A percentile compares a stretch with the other conserved stretches of the same genome.
Conservation (phyloP, 2,329 filamentous ascomycete genomes). For the Fusarium brevicatenulatum region DNA sequence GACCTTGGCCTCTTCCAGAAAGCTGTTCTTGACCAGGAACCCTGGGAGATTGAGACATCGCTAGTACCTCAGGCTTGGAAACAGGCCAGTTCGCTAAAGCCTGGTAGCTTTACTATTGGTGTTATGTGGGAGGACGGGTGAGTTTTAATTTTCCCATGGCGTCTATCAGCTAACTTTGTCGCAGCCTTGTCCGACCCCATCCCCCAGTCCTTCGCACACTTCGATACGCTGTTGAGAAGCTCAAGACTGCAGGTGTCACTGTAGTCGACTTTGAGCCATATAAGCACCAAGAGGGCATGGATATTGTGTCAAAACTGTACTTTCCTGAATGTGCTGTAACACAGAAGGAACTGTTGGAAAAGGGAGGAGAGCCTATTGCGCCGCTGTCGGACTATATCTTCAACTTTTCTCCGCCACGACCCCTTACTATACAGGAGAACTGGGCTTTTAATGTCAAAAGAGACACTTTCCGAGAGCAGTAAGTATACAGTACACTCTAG, state of each 20-base stretch:
- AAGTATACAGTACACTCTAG: rapidly evolving
- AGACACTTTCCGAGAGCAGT: neutral
- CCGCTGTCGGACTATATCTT: neutral
- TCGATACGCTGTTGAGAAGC: neutral
- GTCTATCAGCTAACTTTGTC: rapidly evolving
- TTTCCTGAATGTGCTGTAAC: neutral
- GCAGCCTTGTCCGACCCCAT: neutral
- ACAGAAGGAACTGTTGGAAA: neutral
- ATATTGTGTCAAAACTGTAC: neutral
- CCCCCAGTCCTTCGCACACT: neutral
- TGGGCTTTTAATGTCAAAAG: neutral
- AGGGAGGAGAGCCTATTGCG: neutral
- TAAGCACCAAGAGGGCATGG: neutral
- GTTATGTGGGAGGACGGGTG: neutral
- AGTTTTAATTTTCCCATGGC: rapidly evolving
- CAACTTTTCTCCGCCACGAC: neutral
- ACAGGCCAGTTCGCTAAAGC: neutral
- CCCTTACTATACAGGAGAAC: neutral
- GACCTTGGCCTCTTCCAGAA: neutral
- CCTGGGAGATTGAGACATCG: neutral
- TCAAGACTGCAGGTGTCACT: neutral
- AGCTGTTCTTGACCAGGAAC: neutral
- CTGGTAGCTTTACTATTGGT: neutral
- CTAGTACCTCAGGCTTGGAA: neutral
- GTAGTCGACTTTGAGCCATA: neutral